Percentiles rank a stretch among this genome's conserved stretches.
Conservation (phyloP, 192 early-diverging fungal species). For the Blastocladiella britannica region DNA sequence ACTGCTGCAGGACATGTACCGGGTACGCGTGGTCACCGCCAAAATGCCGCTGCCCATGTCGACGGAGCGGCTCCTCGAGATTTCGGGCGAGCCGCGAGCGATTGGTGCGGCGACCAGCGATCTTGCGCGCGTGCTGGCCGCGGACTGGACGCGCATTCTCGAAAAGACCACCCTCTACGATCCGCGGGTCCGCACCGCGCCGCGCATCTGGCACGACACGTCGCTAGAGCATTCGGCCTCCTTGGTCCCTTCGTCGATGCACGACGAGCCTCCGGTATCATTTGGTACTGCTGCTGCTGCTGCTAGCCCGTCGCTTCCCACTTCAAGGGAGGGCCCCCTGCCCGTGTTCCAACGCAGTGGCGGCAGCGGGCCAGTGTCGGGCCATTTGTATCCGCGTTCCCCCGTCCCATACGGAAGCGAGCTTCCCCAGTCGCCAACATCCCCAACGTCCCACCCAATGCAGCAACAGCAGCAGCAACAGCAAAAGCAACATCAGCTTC, state of each 20-base stretch:
- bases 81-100: constrained; percentile 63
- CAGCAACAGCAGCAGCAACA: too few relatives aligned
- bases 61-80: constrained; percentile 78
- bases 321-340: too few relatives aligned
- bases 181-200: constrained; percentile 26
- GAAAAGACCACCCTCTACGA: constrained; percentile 53
- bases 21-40: constrained; percentile 61
- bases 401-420: too few relatives aligned
- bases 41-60: constrained; percentile 83
- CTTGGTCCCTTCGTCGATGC: too few relatives aligned
- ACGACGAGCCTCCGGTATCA: too few relatives aligned
- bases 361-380: background rate
- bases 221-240: too few relatives aligned
- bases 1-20: constrained; percentile 80
- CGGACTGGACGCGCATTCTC: constrained; percentile 64
- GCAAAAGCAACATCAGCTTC: too few relatives aligned
- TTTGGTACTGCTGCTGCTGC: background rate
- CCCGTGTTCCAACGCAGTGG: too few relatives aligned
- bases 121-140: constrained; percentile 64
- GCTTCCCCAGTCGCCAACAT: too few relatives aligned
- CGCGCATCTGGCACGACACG: too few relatives aligned
- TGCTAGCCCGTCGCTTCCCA: background rate
- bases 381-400: background rate
- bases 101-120: constrained; percentile 67
- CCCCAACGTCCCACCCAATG: too few relatives aligned